A percentile compares a stretch with the other conserved stretches of the same genome.
Evolutionary conservation across 768 basidiomycete genomes (phyloP).

Genomic region (Kwoniella sp.): DNA sequence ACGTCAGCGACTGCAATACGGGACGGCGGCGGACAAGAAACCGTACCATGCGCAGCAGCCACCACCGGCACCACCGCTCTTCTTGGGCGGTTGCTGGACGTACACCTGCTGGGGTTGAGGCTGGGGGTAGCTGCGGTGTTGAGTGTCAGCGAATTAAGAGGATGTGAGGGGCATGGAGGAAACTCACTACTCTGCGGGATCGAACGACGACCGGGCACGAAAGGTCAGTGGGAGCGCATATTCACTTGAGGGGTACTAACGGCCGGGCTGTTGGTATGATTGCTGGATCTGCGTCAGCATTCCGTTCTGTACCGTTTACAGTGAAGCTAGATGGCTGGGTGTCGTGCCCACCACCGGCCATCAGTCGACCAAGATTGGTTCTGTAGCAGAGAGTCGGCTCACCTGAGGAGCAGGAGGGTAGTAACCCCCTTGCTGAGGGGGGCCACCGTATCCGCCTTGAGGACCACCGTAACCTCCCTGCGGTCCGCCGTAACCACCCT

Average conservation of each 20-base stretch:
- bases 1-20: not conserved
- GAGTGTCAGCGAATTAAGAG: not conserved
- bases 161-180: not conserved
- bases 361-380: too few species aligned
- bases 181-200: constrained; percentile 37
- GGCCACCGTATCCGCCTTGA: constrained; percentile 2
- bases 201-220: not conserved
- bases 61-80: constrained; percentile 56
- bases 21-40: not conserved
- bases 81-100: constrained; percentile 57
- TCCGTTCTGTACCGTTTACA: not conserved
- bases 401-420: constrained; percentile 42
- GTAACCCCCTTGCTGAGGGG: constrained; percentile 33
- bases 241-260: constrained; percentile 16
- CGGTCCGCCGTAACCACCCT: constrained; percentile 23
- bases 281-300: constrained; percentile 9
- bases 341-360: too few species aligned
- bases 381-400: too few species aligned
- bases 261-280: constrained; percentile 38
- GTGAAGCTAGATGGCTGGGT: too few species aligned
- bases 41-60: constrained; percentile 60
- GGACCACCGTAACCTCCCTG: constrained; percentile 12
- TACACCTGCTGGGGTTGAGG: constrained; percentile 75
- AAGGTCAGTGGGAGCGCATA: not conserved
- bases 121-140: constrained; percentile 54